Base-by-base conservation (phyloP, 495 filamentous ascomycete genomes). In the Lichenothelia convexa region DNA sequence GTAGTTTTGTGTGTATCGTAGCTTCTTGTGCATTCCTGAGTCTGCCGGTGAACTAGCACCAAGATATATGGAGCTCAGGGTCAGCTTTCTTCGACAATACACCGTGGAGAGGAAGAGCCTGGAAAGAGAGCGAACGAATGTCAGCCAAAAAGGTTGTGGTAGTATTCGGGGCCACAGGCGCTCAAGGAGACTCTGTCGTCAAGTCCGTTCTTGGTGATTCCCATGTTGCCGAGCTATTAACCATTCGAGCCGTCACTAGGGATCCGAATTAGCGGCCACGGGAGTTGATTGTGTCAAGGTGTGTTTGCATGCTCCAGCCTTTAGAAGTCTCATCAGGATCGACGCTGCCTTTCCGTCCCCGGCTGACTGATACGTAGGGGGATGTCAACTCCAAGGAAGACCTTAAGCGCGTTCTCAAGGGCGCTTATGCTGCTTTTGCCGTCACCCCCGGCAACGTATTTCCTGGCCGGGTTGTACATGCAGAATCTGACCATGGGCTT, bases 91-190 rank as follows among this genome's bases (percentile, higher is more conserved):
- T n/a, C n/a, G n/a, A n/a, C n/a, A n/a, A n/a, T n/a, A n/a, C n/a
- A n/a, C n/a, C n/a, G n/a, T n/a, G n/a, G n/a, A n/a, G n/a, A n/a
- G n/a, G n/a, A n/a, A n/a, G n/a, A n/a, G n/a, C n/a, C n/a, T n/a
- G n/a, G n/a, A n/a, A n/a, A n/a, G n/a, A n/a, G n/a, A 27, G 13
- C 24, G 24, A 13, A 39, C 26, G 8, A 17, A 44, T 40, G 42
- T 21, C 38, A 18, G 30, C 37, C 5, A 26, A 41, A n/a, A 54
- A 71, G 39, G 38, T 67, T 37, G 53, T 78, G 44, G 64, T 63
- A 21, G 60, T 80, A 21, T 73, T 76, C 41, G 71, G 71, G 8
- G 67, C 69, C 7, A 78, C 75, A 13, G 72, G 75, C 47, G 58
- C 60, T 11, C 74, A 78, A 47, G 75, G 74, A 22, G 55, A 64